Evolutionary conservation across 495 filamentous ascomycete species (phyloP).

Genomic region (Beverwykella pulmonaria): DNA sequence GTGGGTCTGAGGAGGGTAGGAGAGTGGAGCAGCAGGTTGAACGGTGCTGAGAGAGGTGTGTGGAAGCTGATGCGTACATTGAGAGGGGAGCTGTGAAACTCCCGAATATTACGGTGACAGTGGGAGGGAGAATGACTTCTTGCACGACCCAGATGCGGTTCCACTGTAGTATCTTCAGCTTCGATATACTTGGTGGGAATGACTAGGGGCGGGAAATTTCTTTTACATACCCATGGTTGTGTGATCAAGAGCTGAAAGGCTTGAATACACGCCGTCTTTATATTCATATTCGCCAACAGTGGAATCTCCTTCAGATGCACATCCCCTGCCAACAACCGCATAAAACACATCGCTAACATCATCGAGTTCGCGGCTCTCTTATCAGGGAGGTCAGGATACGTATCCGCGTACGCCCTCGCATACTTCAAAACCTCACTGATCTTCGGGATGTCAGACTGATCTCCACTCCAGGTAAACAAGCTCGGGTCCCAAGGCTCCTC

Average conservation of each 20-base stretch:
- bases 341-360: conserved; percentile 15
- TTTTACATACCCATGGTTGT: conserved; percentile 18
- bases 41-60: background rate
- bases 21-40: conserved; percentile 8
- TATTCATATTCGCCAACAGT: conserved; percentile 12
- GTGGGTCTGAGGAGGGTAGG: background rate
- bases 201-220: background rate
- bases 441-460: conserved; percentile 7
- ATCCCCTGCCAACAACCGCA: conserved; percentile 17
- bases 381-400: conserved; percentile 17
- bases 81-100: conserved; percentile 12
- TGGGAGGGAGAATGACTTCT: conserved; percentile 15
- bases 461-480: conserved; percentile 15
- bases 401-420: conserved; percentile 6
- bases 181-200: background rate
- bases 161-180: conserved; percentile 1
- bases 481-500: conserved; percentile 4
- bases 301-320: conserved; percentile 20
- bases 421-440: conserved; percentile 11
- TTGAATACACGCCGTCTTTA: conserved; percentile 3
- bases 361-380: conserved; percentile 1
- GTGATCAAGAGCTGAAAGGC: conserved; percentile 6
- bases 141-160: conserved; percentile 26
- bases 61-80: conserved; percentile 14
- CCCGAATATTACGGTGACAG: conserved; percentile 14